Evolutionary conservation across 2,329 filamentous ascomycete genomes (phyloP).

Genomic region (Claviceps pazoutovae): DNA sequence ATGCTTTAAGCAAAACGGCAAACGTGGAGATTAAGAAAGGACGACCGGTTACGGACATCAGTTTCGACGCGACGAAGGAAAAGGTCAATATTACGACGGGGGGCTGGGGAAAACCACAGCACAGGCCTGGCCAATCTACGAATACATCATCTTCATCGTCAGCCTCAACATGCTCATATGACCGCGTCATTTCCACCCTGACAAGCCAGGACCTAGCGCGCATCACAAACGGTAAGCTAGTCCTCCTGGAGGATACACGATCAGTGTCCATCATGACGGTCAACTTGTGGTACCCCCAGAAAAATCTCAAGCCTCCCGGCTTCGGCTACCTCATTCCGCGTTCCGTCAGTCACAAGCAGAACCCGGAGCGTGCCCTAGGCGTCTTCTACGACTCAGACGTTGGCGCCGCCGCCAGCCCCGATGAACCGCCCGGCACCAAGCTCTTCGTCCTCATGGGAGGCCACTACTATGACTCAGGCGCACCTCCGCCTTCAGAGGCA

Average conservation of each 20-base stretch:
- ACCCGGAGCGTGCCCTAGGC: constrained; percentile 72
- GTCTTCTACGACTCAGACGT: constrained; percentile 80
- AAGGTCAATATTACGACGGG: constrained; percentile 19
- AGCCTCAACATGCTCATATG: constrained; percentile 19
- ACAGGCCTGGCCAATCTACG: not conserved
- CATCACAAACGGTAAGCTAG: constrained; percentile 25
- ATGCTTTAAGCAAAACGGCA: constrained; percentile 31
- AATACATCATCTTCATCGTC: not conserved
- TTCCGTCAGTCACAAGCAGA: constrained; percentile 53
- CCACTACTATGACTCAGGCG: constrained; percentile 57
- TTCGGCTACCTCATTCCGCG: constrained; percentile 89
- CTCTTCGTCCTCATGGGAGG: constrained; percentile 91
- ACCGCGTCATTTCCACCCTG: constrained; percentile 54
- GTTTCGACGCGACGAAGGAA: constrained; percentile 21
- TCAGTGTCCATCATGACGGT: constrained; percentile 81
- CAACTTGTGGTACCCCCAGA: constrained; percentile 67
- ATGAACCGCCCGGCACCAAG: constrained; percentile 56
- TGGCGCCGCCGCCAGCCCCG: constrained; percentile 28
- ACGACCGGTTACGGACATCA: constrained; percentile 33
- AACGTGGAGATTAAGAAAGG: constrained; percentile 47
- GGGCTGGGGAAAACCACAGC: not conserved
- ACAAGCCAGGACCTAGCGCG: constrained; percentile 31
- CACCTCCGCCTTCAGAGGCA: constrained; percentile 40
- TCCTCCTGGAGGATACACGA: constrained; percentile 37
- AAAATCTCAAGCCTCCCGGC: constrained; percentile 50